Evolutionary conservation across 2,329 filamentous ascomycete genomes (phyloP), one percentile per base, ranked within the genome.

Genomic region (Monilinia aucupariae): DNA sequence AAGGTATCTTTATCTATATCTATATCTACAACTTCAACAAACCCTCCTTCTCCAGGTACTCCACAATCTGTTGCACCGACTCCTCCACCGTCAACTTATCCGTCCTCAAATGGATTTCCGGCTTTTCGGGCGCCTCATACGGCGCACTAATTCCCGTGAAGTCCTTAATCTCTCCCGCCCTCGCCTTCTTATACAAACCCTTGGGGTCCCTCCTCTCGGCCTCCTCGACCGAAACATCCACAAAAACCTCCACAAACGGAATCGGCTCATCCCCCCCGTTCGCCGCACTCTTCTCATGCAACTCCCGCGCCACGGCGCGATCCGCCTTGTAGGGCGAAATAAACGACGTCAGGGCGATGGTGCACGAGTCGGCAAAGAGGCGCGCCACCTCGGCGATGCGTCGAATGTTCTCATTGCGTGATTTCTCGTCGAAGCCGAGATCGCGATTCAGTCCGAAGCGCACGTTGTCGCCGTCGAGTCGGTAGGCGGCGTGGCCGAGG

Each of bases 371-470:
- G 66, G 94, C 92, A 78, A 99, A 99, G 68, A 99, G 86, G 78
- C 96, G 96, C 66, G 94, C 92, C 49, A 82, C 82, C 82, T 99
- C 93, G 61, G 90, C 91, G 73, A 99, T 97, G 68, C 94, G 87
- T 65, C 94, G 87, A 75, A 99, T 99, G 80, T 99, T 99, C 83
- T 99, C 94, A 75, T 93, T 96, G 71, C 94, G 87, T 80, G 97
- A 92, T 74, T 86, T 85, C 75, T 96, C 93, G 68, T 86, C 89
- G 81, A 97, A 99, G 20, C 93, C 93, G 13, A 99, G 84, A 80
- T 97, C 93, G 79, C 96, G 96, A 85, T 97, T 99, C 70, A 99
- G 83, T 20, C 94, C 94, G 80, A 97, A 97, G 66, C 94, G 93
- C 69, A 99, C 89, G 78, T 99, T 99, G 84, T 99, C 94, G 73